Percentiles rank a stretch among this genome's conserved stretches.
Evolutionary conservation across 202 grass and related monocot species (phyloP).

Genomic region (Schoenoplectus triqueter): DNA sequence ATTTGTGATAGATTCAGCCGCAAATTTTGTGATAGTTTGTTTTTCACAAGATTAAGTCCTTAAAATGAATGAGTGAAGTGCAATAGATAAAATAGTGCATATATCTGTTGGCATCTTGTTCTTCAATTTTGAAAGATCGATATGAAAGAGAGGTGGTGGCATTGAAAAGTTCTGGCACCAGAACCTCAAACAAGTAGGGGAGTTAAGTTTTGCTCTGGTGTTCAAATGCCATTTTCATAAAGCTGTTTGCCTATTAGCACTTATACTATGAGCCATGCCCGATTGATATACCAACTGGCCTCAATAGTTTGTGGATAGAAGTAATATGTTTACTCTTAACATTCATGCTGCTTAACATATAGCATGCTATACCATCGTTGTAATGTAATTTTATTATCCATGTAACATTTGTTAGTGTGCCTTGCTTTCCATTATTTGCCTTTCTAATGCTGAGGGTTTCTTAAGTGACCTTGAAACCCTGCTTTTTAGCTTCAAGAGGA

Average conservation of each 20-base stretch:
- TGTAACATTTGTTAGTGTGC: not conserved
- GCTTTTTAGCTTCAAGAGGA: constrained; percentile 17
- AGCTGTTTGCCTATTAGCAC: not conserved
- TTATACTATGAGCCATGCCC: not conserved
- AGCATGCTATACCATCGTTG: not conserved
- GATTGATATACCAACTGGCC: not conserved
- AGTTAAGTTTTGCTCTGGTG: too few relatives aligned
- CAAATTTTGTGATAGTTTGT: not conserved
- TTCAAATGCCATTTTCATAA: not conserved
- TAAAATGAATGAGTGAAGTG: not conserved
- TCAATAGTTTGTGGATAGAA: not conserved
- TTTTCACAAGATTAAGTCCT: constrained; percentile 9
- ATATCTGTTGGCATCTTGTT: not conserved
- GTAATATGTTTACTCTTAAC: constrained; percentile 11
- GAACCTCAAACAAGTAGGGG: not conserved
- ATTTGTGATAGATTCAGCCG: not conserved
- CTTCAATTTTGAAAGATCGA: not conserved
- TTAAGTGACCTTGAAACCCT: not conserved
- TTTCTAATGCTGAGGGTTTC: not conserved
- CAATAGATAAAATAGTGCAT: constrained; percentile 12
- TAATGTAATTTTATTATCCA: constrained; percentile 3
- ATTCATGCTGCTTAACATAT: not conserved
- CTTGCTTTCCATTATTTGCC: not conserved
- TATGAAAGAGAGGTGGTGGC: not conserved
- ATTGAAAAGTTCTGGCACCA: constrained; percentile 10